Evolutionary conservation across 257 asterid genomes (phyloP), one percentile per base, ranked within the genome.

Genomic region (Solanum corneliomulleri): DNA sequence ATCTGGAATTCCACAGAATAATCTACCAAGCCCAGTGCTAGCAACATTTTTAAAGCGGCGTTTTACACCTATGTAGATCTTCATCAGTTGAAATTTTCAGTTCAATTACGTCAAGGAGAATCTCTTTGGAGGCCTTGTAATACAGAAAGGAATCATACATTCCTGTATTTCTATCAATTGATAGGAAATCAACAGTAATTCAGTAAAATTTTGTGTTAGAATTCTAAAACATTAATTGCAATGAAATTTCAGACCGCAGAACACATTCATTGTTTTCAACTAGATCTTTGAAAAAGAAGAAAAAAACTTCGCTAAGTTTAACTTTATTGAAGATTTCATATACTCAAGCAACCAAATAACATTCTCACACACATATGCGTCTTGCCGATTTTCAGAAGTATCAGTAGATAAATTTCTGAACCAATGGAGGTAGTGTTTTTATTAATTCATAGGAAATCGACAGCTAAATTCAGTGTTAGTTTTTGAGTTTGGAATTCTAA

Each of bases 391-490:
- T 90, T 91, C 94, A 70, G 92, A 89, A 70, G 86, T 87, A 49
- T 93, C 92, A 10, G 91, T 58, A 92, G 98, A 94, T 90, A 93
- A 92, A 82, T 94, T 93, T 70, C 93, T 89, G 92, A 93, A 96
- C 69, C 93, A 92, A 90, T 91, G 92, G 82, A 96, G 91, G 85
- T 31, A 82, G 31, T 74, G 52, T 74, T 21, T 7, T 37, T 37
- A 72, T 21, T 72, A 37, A 10, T 37, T 37, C 10, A 35, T 37
- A 20, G 16, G 80, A 35, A 72, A 72, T 72, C 29, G 3, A 42
- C 83, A 77, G 62, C 14, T 76, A 4, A 44, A 25, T 77, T 77
- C 62, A 44, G n/a, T 77, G 9, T 42, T 15, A 78, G 7, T 27
- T 27, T 27, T 78, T 9, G 11, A 15, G 64, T 45, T 45, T 45